A percentile compares a stretch with the other conserved stretches of the same genome.
Evolutionary conservation across 306 rosid genomes (phyloP).

Genomic region (Pyrus communis): DNA sequence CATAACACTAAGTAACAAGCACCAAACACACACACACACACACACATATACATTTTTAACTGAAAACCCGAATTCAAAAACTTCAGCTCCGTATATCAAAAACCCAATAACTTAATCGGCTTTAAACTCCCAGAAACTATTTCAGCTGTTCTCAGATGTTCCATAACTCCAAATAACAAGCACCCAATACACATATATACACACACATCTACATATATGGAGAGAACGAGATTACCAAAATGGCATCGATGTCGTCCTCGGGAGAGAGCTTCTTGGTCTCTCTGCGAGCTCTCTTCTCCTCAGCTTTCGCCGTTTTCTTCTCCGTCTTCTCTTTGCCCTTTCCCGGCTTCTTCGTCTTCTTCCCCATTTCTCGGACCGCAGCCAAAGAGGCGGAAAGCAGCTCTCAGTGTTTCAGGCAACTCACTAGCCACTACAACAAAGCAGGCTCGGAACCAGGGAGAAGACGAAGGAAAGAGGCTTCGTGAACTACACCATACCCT

Average conservation of each 20-base stretch:
- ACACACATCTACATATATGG: not conserved
- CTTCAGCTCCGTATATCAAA: too few species aligned
- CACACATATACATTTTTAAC: not conserved
- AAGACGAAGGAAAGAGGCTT: not conserved
- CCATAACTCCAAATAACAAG: not conserved
- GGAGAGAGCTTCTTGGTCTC: slow-evolving; percentile 90
- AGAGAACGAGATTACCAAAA: slow-evolving; percentile 39
- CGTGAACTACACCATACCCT: not conserved
- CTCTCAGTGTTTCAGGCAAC: not conserved
- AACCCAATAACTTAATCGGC: not conserved
- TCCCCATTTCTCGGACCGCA: slow-evolving; percentile 51
- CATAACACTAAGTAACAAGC: not conserved
- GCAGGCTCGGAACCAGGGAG: not conserved
- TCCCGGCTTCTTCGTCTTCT: slow-evolving; percentile 87
- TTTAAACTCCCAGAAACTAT: not conserved
- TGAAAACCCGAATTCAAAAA: not conserved
- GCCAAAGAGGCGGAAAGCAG: not conserved
- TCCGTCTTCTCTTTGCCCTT: slow-evolving; percentile 96
- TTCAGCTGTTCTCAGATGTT: not conserved
- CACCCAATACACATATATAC: not conserved
- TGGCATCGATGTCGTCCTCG: slow-evolving; percentile 94
- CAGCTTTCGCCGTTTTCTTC: slow-evolving; percentile 78
- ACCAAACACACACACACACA: not conserved
- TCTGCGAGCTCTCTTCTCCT: slow-evolving; percentile 79
- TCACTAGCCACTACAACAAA: not conserved